Percentiles rank a stretch among this genome's conserved stretches.
Conservation (phyloP, 352 stramenopile species). For the Globisporangium nunn region DNA sequence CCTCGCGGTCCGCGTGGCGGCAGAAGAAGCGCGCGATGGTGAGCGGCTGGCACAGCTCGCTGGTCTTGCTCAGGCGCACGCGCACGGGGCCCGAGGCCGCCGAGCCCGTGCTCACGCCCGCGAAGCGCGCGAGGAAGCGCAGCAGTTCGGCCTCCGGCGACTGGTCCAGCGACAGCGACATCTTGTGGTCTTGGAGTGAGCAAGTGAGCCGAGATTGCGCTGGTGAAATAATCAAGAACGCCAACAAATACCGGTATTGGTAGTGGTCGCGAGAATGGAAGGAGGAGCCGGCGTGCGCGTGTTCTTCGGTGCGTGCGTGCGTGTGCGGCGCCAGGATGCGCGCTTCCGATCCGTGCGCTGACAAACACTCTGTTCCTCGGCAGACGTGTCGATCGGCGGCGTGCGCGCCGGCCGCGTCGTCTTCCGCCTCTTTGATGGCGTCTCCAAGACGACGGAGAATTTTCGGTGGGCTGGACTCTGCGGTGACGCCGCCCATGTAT, state of each 20-base stretch:
- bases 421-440: slow-evolving; percentile 48
- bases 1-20: slow-evolving; percentile 62
- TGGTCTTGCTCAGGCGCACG: slow-evolving; percentile 65
- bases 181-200: slow-evolving; percentile 10
- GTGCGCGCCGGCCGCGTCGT: slow-evolving; percentile 53
- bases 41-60: slow-evolving; percentile 61
- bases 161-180: slow-evolving; percentile 82
- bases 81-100: slow-evolving; percentile 64
- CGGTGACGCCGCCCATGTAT: too few species aligned
- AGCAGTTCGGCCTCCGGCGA: slow-evolving; percentile 62
- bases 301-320: slow-evolving; percentile 26
- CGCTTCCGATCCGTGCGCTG: too few species aligned
- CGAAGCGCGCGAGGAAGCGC: slow-evolving; percentile 80
- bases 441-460: slow-evolving; percentile 60
- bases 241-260: too few species aligned
- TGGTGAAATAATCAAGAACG: neutral
- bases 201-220: neutral
- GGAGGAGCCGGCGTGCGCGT: slow-evolving; percentile 15
- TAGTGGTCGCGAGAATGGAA: neutral
- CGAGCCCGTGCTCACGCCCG: slow-evolving; percentile 64
- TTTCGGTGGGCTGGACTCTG: slow-evolving; percentile 24
- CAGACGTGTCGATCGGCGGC: slow-evolving; percentile 90
- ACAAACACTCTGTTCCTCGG: neutral
- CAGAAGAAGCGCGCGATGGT: slow-evolving; percentile 76
- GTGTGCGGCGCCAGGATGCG: too few species aligned